These are phyloP conservation scores for Xylaria longipes DNA, from an alignment of 495 filamentous ascomycete species.

Conservation along the genomic window DNA sequence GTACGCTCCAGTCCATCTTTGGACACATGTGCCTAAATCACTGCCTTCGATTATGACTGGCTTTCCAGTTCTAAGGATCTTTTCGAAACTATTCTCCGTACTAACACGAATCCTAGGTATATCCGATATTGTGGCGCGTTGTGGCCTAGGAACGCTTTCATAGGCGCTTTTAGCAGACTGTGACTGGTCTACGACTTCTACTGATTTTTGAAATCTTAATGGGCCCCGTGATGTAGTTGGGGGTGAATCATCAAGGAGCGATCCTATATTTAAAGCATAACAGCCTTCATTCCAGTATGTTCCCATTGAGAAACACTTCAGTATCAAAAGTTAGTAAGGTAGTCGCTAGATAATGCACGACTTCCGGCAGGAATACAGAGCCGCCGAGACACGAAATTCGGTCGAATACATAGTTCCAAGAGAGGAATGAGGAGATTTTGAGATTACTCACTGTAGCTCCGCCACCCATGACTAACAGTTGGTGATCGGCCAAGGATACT, in stretches of 20 bases:
- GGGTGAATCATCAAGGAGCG: neutral
- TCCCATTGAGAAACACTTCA: constrained; percentile 74
- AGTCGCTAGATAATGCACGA: neutral
- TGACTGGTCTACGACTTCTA: constrained; percentile 29
- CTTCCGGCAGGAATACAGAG: neutral
- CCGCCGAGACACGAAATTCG: neutral
- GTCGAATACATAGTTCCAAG: neutral
- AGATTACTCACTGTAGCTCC: constrained; percentile 70
- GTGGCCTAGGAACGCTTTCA: neutral
- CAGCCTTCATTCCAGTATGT: constrained; percentile 73
- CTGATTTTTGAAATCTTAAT: constrained; percentile 29
- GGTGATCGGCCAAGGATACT: constrained; percentile 40
- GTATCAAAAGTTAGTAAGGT: neutral
- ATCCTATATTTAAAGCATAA: constrained; percentile 37
- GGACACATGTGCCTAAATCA: constrained; percentile 70
- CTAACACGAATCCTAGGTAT: constrained; percentile 60
- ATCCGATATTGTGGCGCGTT: constrained; percentile 27
- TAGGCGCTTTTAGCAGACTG: neutral
- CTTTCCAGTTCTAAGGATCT: constrained; percentile 61
- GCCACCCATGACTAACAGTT: constrained; percentile 72
- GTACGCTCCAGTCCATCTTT: constrained; percentile 73
- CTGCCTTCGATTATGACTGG: constrained; percentile 71
- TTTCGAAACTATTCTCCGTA: constrained; percentile 61
- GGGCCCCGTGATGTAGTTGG: neutral
- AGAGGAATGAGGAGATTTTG: neutral